Conservation (phyloP, 805 yeast genomes). For the Clavispora fructus region DNA sequence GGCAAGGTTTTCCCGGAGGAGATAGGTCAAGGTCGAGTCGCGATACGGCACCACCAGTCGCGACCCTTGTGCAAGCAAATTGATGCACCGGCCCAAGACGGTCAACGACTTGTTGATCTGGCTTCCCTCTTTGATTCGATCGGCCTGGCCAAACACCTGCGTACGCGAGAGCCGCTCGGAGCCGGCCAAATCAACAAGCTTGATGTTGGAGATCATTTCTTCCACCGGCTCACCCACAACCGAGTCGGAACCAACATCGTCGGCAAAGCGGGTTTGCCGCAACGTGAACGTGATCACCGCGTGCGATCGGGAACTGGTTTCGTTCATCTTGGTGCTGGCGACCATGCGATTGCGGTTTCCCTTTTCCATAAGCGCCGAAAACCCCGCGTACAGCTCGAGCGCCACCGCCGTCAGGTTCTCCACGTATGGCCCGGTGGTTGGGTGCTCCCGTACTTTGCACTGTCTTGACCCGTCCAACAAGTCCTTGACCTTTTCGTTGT, state of each 20-base stretch:
- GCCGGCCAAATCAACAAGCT: conserved; percentile 79
- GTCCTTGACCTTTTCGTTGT: conserved; percentile 73
- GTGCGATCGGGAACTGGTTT: conserved; percentile 71
- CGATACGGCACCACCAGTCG: conserved; percentile 56
- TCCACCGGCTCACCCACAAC: conserved; percentile 36
- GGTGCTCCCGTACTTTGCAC: conserved; percentile 61
- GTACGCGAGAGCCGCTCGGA: conserved; percentile 67
- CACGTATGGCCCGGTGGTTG: conserved; percentile 64
- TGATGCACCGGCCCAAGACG: conserved; percentile 67
- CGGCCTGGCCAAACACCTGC: conserved; percentile 49
- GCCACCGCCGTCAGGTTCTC: conserved; percentile 55
- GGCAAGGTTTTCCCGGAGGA: conserved; percentile 68
- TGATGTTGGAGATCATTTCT: conserved; percentile 53
- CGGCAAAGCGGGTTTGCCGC: conserved; percentile 48
- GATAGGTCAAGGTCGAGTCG: conserved; percentile 71
- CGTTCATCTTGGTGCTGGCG: conserved; percentile 71
- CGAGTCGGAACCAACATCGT: conserved; percentile 7
- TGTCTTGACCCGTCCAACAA: conserved; percentile 33
- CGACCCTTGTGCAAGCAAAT: conserved; percentile 40
- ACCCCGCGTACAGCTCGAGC: conserved; percentile 47
- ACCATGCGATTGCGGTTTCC: conserved; percentile 61
- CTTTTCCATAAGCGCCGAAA: conserved; percentile 37
- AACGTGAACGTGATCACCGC: conserved; percentile 66
- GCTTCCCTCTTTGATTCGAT: conserved; percentile 66
- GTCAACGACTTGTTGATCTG: conserved; percentile 75